Conservation (phyloP, 1,284 basidiomycete genomes). For the Peniophora sp. region DNA sequence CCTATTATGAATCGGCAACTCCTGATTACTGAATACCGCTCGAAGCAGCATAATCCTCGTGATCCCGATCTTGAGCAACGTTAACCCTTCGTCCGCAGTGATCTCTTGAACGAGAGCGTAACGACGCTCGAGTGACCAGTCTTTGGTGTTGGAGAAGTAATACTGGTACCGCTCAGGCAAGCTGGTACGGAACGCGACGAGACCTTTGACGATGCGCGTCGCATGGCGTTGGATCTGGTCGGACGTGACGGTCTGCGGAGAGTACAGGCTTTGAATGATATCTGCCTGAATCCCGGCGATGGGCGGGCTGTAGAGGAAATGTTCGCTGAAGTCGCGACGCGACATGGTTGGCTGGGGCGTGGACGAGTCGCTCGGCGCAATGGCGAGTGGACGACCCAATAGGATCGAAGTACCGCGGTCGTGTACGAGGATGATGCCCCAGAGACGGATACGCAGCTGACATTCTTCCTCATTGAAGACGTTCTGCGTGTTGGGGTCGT, state of each 20-base stretch:
- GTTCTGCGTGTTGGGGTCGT: constrained; percentile 65
- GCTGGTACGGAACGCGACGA: constrained; percentile 56
- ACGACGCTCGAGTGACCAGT: constrained; percentile 60
- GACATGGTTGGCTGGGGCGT: constrained; percentile 58
- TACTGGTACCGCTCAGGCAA: constrained; percentile 62
- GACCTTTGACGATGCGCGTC: constrained; percentile 65
- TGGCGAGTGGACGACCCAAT: constrained; percentile 75
- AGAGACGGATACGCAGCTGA: constrained; percentile 68
- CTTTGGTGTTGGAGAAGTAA: constrained; percentile 65
- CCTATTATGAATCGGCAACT: constrained; percentile 53
- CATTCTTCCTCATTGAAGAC: constrained; percentile 67
- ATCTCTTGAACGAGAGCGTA: constrained; percentile 62
- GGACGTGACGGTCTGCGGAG: constrained; percentile 55
- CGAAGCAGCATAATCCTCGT: constrained; percentile 68
- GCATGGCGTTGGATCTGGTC: constrained; percentile 69
- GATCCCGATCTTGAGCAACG: constrained; percentile 72
- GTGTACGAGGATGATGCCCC: constrained; percentile 75
- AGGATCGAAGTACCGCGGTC: constrained; percentile 79
- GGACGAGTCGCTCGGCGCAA: constrained; percentile 68
- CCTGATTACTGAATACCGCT: constrained; percentile 67
- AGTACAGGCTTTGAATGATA: constrained; percentile 76
- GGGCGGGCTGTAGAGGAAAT: constrained; percentile 62
- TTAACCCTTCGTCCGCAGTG: constrained; percentile 70
- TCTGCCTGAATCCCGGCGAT: constrained; percentile 78
- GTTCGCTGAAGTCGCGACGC: constrained; percentile 46